Evolutionary conservation across 1,284 basidiomycete genomes (phyloP), one percentile per base, ranked within the genome.

Genomic region (Tausonia pullulans): DNA sequence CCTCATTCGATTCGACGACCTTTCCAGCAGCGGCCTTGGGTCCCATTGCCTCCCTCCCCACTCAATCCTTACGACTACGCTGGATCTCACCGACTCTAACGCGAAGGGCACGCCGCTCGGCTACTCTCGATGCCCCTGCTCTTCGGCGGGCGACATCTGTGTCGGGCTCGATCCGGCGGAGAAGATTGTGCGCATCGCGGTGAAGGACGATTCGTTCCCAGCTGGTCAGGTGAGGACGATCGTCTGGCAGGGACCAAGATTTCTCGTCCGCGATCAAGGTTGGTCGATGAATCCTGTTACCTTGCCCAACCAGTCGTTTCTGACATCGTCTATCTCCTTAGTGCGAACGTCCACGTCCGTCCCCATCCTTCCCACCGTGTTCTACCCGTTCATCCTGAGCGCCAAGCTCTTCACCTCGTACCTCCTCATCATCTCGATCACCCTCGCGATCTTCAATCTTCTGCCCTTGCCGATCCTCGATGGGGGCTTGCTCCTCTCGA

Each of bases 371-470:
- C 5, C 46, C 27, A 3, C 48, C 16, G 11, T 45, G 9, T 45
- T 64, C 11, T 55, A 59, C 45, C 41, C 63, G 4, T 14, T 52
- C 14, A 13, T 51, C 46, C 63, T 50, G 10, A 46, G 49, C 10
- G 3, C 56, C n/a, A 4, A 16, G 5, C 11, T 58, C 8, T 39
- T 64, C 52, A 50, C 27, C 8, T 8, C 45, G 40, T 65, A 65
- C 60, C 13, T 61, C 48, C 46, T 61, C 54, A 50, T 62, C 43
- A 61, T 65, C 64, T 65, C 64, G n/a, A n/a, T 61, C 60, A 65
- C 64, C 11, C 55, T 65, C 13, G 54, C 64, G 46, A 44, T 56
- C 44, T 53, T 61, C 54, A 65, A 65, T 48, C 56, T 65, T 16
- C 60, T 65, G 27, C 64, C 64, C 3, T 45, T 65, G 1, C 54